Evolutionary conservation across 441 rosid genomes (phyloP).

Genomic region (Populus hybrid): DNA sequence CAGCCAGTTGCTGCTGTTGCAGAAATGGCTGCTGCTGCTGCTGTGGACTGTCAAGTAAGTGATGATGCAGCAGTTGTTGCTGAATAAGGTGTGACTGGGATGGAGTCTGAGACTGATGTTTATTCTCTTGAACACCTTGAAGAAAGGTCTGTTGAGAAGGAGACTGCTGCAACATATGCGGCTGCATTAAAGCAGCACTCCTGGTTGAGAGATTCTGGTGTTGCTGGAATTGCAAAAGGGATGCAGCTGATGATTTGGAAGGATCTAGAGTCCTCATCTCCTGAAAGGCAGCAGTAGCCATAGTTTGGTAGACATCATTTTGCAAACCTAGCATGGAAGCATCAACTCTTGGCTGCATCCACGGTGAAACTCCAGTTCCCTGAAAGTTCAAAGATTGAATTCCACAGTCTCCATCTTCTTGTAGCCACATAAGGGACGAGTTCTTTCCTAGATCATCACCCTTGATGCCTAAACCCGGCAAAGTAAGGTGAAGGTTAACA

Average conservation of each 20-base stretch:
- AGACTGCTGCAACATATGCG: slow-evolving; percentile 65
- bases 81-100: slow-evolving; percentile 56
- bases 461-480: slow-evolving; percentile 50
- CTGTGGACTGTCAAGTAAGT: slow-evolving; percentile 37
- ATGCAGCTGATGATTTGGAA: slow-evolving; percentile 40
- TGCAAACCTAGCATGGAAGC: slow-evolving; percentile 83
- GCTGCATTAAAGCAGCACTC: slow-evolving; percentile 53
- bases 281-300: slow-evolving; percentile 95
- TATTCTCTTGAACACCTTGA: slow-evolving; percentile 55
- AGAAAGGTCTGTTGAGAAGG: slow-evolving; percentile 61
- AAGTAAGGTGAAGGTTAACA: slow-evolving; percentile 5
- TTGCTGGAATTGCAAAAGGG: slow-evolving; percentile 80
- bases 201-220: slow-evolving; percentile 52
- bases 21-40: slow-evolving; percentile 40
- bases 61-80: slow-evolving; percentile 64
- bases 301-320: slow-evolving; percentile 82
- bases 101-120: slow-evolving; percentile 54
- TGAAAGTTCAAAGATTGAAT: slow-evolving; percentile 70
- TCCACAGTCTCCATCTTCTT: slow-evolving; percentile 70
- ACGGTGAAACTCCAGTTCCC: slow-evolving; percentile 79
- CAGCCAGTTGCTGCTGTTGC: slow-evolving; percentile 54
- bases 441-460: slow-evolving; percentile 72
- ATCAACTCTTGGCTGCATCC: slow-evolving; percentile 94
- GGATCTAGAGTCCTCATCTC: slow-evolving; percentile 80
- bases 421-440: slow-evolving; percentile 84